Evolutionary conservation across 2,329 filamentous ascomycete genomes (phyloP).

Genomic region (Fusarium illudens): DNA sequence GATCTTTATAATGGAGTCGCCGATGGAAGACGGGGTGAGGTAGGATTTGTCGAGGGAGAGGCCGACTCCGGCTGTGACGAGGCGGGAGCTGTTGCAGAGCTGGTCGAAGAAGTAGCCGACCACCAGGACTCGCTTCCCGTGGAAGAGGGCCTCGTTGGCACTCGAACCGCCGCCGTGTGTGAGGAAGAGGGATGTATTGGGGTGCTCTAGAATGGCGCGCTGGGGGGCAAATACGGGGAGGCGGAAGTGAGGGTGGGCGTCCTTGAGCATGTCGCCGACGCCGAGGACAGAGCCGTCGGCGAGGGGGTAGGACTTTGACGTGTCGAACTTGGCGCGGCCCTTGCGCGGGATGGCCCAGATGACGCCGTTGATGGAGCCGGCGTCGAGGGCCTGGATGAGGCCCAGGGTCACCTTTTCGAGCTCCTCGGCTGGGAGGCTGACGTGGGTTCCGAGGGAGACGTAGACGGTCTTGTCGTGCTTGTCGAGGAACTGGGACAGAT

Average conservation of each 20-base stretch:
- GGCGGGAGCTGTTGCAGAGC: slow-evolving; percentile 48
- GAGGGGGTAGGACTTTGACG: slow-evolving; percentile 14
- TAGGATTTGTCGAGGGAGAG: slow-evolving; percentile 48
- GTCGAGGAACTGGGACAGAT: slow-evolving; percentile 43
- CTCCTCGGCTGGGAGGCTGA: slow-evolving; percentile 45
- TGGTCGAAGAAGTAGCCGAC: slow-evolving; percentile 55
- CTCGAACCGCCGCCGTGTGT: slow-evolving; percentile 54
- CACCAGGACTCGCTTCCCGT: slow-evolving; percentile 48
- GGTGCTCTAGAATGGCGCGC: slow-evolving; percentile 50
- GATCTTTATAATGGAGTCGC: slow-evolving; percentile 41
- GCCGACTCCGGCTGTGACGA: slow-evolving; percentile 47
- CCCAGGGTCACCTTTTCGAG: slow-evolving; percentile 46
- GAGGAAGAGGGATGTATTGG: slow-evolving; percentile 47
- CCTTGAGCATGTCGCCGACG: slow-evolving; percentile 38
- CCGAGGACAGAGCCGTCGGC: slow-evolving; percentile 18
- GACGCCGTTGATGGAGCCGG: slow-evolving; percentile 48
- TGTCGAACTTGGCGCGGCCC: slow-evolving; percentile 37
- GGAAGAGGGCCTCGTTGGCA: slow-evolving; percentile 53
- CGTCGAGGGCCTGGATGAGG: slow-evolving; percentile 38
- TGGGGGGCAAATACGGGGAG: slow-evolving; percentile 52
- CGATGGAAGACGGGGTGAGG: slow-evolving; percentile 47
- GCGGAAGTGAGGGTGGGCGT: slow-evolving; percentile 43
- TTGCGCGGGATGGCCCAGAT: slow-evolving; percentile 49
- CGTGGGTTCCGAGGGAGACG: slow-evolving; percentile 54
- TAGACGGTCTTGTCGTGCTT: slow-evolving; percentile 49